These are phyloP conservation scores for Schizophyllum commune DNA, from an alignment of 1,284 basidiomycete genomes.

Conservation along the genomic window DNA sequence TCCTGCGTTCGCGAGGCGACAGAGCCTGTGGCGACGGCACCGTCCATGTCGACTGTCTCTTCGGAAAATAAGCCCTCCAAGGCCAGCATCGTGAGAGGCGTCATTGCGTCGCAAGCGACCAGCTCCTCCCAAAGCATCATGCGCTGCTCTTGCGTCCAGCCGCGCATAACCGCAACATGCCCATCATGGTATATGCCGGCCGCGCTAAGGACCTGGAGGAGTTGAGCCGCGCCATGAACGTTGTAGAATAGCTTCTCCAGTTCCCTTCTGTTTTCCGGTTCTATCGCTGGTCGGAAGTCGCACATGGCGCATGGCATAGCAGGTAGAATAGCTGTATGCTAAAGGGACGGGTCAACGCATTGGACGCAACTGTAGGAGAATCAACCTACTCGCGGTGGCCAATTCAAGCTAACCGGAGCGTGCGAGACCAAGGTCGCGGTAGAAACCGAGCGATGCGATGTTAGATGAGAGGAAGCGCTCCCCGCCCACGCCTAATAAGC, in stretches of 20 bases:
- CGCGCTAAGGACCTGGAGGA: not conserved
- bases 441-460: too few species aligned
- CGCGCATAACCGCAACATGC: not conserved
- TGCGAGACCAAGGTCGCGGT: too few species aligned
- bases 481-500: too few species aligned
- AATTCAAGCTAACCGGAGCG: too few species aligned
- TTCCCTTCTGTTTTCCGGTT: not conserved
- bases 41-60: not conserved
- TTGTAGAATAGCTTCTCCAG: not conserved
- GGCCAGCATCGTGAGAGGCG: not conserved
- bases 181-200: not conserved
- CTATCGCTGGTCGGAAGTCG: not conserved
- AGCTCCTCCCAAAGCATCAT: not conserved
- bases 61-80: not conserved
- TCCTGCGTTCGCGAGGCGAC: not conserved
- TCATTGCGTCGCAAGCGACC: not conserved
- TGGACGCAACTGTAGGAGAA: too few species aligned
- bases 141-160: not conserved
- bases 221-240: not conserved
- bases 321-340: not conserved
- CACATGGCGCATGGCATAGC: not conserved
- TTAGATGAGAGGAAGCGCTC: too few species aligned
- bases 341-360: too few species aligned
- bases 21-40: not conserved
- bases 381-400: too few species aligned